phyloP scores from a whole-genome alignment of 257 asterid species.

The Nicotiana tabacum region DNA sequence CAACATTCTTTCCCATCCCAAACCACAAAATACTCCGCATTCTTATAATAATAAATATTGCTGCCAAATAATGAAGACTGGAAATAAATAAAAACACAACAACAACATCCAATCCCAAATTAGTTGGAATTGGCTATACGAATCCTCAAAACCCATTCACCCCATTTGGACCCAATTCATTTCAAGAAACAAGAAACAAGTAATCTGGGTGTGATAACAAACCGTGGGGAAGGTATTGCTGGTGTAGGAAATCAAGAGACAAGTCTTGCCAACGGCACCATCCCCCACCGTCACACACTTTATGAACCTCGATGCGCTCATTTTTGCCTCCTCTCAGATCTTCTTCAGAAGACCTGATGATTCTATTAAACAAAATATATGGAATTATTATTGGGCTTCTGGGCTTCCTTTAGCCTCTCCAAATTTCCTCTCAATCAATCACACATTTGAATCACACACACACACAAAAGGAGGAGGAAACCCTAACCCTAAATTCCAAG shows the following conservation, averaged over 20 bases:
- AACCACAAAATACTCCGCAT: not conserved
- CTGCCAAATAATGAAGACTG: not conserved
- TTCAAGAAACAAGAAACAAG: too few relatives aligned
- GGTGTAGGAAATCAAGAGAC: constrained; percentile 20
- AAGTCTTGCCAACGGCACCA: constrained; percentile 21
- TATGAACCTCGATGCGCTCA: constrained; percentile 18
- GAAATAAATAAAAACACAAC: not conserved
- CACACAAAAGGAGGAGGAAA: not conserved
- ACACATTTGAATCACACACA: not conserved
- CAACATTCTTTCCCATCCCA: not conserved
- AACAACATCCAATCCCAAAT: not conserved
- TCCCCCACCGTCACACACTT: constrained; percentile 18
- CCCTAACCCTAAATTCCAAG: constrained; percentile 6
- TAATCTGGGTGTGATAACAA: not conserved
- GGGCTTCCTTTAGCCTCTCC: not conserved
- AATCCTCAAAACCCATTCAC: not conserved
- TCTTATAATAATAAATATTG: not conserved
- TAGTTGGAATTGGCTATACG: not conserved
- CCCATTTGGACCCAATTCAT: not conserved
- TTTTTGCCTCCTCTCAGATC: constrained; percentile 11
- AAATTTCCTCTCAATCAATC: not conserved
- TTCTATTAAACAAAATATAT: not conserved
- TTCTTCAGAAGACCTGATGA: constrained; percentile 15
- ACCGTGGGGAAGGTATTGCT: constrained; percentile 23
- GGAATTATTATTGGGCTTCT: not conserved